phyloP scores from a whole-genome alignment of 2,329 filamentous ascomycete genomes.

The Pseudopyrenochaeta lycopersici region DNA sequence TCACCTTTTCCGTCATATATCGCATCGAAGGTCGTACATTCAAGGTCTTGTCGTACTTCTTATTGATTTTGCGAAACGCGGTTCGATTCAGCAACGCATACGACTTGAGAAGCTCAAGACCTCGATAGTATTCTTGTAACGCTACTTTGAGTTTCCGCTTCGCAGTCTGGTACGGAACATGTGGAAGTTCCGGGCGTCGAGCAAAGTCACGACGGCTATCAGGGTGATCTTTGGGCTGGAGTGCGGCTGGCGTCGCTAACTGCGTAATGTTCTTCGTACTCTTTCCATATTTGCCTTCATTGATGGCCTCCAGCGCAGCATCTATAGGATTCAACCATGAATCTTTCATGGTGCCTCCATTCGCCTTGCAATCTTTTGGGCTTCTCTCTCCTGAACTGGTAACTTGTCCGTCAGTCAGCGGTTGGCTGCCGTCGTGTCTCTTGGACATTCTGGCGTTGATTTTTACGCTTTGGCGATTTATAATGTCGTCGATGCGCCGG shows the following conservation, averaged over 20 bases:
- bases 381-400: conserved; percentile 34
- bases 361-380: conserved; percentile 20
- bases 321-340: conserved; percentile 50
- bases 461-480: conserved; percentile 57
- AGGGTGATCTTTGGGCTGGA: conserved; percentile 44
- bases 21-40: conserved; percentile 78
- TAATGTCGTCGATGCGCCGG: conserved; percentile 75
- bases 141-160: conserved; percentile 93
- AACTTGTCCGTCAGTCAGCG: conserved; percentile 23
- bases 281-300: conserved; percentile 62
- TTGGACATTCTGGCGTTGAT: conserved; percentile 31
- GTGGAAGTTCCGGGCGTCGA: conserved; percentile 50
- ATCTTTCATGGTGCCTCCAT: conserved; percentile 18
- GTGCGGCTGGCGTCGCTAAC: conserved; percentile 51
- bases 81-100: conserved; percentile 91
- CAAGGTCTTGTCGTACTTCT: conserved; percentile 95
- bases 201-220: conserved; percentile 55
- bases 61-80: conserved; percentile 96
- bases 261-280: conserved; percentile 58
- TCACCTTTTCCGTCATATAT: conserved; percentile 92
- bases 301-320: conserved; percentile 52
- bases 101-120: conserved; percentile 88
- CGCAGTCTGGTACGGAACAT: conserved; percentile 84
- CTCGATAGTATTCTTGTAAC: conserved; percentile 90
- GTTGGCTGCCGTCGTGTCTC: conserved; percentile 25